A percentile compares a stretch with the other conserved stretches of the same genome.
These are phyloP conservation scores for Pichia membranifaciens DNA, from an alignment of 805 yeast species.

Conservation along the genomic window DNA sequence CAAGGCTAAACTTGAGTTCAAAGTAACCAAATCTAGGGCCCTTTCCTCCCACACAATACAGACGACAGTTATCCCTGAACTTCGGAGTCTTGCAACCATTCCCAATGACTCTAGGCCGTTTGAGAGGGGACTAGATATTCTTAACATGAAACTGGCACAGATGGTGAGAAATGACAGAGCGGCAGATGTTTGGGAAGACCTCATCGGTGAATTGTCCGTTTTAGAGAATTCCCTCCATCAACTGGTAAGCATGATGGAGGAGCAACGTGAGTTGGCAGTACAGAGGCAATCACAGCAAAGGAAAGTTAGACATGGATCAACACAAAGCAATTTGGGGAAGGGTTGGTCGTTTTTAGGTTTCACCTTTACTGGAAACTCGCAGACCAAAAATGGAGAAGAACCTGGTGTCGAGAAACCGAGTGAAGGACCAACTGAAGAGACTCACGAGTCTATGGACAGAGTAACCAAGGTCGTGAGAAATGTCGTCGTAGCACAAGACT, in stretches of 20 bases:
- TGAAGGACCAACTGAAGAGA: too few species aligned
- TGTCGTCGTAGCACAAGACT: constrained; percentile 11
- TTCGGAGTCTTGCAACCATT: constrained; percentile 4
- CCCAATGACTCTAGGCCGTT: constrained; percentile 12
- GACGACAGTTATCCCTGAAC: constrained; percentile 6
- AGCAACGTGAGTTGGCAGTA: neutral
- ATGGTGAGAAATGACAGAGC: constrained; percentile 14
- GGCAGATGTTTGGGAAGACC: constrained; percentile 18
- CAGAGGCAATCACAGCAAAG: neutral
- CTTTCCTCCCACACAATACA: constrained; percentile 10
- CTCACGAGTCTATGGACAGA: constrained; percentile 8
- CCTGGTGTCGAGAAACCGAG: too few species aligned
- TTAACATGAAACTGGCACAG: constrained; percentile 10
- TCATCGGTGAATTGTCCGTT: constrained; percentile 14
- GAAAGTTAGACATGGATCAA: neutral
- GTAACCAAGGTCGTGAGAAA: constrained; percentile 14
- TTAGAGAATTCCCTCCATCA: constrained; percentile 10
- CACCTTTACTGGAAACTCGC: neutral
- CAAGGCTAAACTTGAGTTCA: constrained; percentile 11
- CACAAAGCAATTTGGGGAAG: neutral
- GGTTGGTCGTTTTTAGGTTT: constrained; percentile 8
- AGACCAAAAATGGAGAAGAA: too few species aligned
- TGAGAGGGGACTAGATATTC: constrained; percentile 13
- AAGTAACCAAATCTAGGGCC: constrained; percentile 10
- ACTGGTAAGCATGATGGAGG: constrained; percentile 10